Conservation (phyloP, 2,329 filamentous ascomycete genomes). For the Trichoderma sp. region DNA sequence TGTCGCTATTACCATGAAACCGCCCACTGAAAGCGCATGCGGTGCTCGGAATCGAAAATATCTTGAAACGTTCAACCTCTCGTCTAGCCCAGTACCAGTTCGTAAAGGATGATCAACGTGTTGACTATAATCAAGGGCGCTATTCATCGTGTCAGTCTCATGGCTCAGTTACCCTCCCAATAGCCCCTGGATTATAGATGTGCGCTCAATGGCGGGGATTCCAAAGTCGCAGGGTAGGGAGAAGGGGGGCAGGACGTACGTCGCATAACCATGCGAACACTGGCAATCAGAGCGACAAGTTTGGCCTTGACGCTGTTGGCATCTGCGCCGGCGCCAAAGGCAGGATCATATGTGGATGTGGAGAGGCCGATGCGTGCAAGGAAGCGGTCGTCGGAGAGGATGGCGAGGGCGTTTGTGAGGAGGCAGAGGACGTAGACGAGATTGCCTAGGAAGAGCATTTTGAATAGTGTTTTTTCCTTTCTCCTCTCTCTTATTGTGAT, state of each 20-base stretch:
- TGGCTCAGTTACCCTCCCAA: no score
- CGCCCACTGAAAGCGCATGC: background rate
- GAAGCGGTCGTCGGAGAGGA: constrained; percentile 93
- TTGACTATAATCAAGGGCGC: constrained; percentile 85
- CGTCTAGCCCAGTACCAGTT: constrained; percentile 53
- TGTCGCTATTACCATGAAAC: background rate
- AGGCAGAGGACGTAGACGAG: constrained; percentile 79
- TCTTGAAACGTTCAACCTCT: background rate
- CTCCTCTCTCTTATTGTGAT: background rate
- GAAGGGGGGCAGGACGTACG: constrained; percentile 50
- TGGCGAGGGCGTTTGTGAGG: constrained; percentile 87
- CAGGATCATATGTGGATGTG: constrained; percentile 64
- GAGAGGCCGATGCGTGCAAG: constrained; percentile 84
- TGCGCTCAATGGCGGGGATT: background rate
- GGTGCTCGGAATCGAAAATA: background rate
- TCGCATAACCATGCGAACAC: constrained; percentile 87
- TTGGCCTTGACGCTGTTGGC: constrained; percentile 76
- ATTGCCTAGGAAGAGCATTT: constrained; percentile 68
- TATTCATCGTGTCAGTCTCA: constrained; percentile 34
- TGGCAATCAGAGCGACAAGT: constrained; percentile 84
- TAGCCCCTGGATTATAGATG: background rate
- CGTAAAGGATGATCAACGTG: constrained; percentile 77
- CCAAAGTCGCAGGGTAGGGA: background rate
- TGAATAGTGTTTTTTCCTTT: constrained; percentile 17
- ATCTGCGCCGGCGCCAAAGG: constrained; percentile 71